Evolutionary conservation across 768 basidiomycete genomes (phyloP), one percentile per base, ranked within the genome.

Genomic region (Hygrophorus pudorinus): DNA sequence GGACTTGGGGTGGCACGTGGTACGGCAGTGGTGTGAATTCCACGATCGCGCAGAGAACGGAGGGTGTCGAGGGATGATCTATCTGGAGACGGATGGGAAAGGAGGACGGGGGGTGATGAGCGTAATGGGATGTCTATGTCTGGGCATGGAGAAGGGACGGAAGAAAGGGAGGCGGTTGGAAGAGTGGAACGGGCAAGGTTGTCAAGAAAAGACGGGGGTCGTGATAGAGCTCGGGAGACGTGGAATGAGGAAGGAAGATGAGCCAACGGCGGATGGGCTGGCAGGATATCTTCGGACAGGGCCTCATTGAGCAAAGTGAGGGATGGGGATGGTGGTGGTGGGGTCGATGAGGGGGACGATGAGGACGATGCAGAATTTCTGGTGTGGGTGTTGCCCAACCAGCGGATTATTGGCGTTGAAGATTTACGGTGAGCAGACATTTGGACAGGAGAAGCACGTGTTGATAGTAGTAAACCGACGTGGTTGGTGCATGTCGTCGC

Each of bases 121-220:
- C 48, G 55, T 36, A 44, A 50, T 36, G 47, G 34, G 50, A 41
- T 36, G 38, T 7, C 32, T 14, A 56, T 53, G 34, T n/a, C n/a
- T 8, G 51, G 32, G 49, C 52, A 9, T 56, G 9, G 35, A 29
- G 45, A 47, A 40, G 38, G 48, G 1, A 65, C 53, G 10, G 68
- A 70, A 0, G 79, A 75, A 11, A 82, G 60, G 1, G 78, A 75
- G 5, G 78, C 65, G 5, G 75, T 80, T 18, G 84, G 81, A 18
- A 82, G 68, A 0, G 82, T 76, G 1, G 73, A 67, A 37, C 79
- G 73, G 2, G 78, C 71, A 42, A 81, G 66, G 50, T 56, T 67
- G 53, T 73, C 71, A 42, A 81, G 59, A 43, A 76, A 69, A 6
- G 72, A 70, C 6, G 78, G 78, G 0, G 71, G 65, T 24, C 68